A percentile compares a stretch with the other conserved stretches of the same genome.
Evolutionary conservation across 106 monocot genomes (phyloP).

Genomic region (Acorus calamus): DNA sequence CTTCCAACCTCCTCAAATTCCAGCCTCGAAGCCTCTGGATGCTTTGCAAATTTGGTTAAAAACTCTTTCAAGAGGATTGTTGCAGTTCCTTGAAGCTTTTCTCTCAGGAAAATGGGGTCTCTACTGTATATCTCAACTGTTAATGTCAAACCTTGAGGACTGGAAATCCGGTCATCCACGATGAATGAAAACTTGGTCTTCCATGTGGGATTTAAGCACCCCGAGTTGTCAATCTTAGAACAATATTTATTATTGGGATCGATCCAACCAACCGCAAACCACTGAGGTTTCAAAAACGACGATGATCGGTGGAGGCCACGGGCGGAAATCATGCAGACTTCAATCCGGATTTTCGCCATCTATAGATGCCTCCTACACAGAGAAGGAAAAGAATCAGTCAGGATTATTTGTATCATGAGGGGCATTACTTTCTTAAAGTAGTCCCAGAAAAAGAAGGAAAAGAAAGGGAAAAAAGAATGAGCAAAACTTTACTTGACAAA

Average conservation of each 20-base stretch:
- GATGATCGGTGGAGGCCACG: conserved; percentile 43
- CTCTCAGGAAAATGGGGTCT: conserved; percentile 60
- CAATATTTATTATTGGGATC: conserved; percentile 66
- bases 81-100: conserved; percentile 56
- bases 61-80: conserved; percentile 48
- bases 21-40: conserved; percentile 5
- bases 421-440: conserved; percentile 5
- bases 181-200: conserved; percentile 48
- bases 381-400: neutral
- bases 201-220: conserved; percentile 49
- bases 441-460: neutral
- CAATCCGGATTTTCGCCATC: conserved; percentile 41
- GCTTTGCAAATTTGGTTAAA: conserved; percentile 24
- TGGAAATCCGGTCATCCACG: conserved; percentile 14
- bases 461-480: neutral
- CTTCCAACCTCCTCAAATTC: conserved; percentile 44
- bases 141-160: conserved; percentile 21
- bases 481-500: conserved; percentile 14
- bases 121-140: conserved; percentile 55
- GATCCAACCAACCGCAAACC: conserved; percentile 75
- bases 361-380: neutral
- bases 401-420: neutral
- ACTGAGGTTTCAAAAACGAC: conserved; percentile 55
- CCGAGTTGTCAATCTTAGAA: conserved; percentile 52
- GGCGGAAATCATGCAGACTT: conserved; percentile 74